Evolutionary conservation across 2,329 filamentous ascomycete genomes (phyloP).

Genomic region (Colletotrichum orchidophilum): DNA sequence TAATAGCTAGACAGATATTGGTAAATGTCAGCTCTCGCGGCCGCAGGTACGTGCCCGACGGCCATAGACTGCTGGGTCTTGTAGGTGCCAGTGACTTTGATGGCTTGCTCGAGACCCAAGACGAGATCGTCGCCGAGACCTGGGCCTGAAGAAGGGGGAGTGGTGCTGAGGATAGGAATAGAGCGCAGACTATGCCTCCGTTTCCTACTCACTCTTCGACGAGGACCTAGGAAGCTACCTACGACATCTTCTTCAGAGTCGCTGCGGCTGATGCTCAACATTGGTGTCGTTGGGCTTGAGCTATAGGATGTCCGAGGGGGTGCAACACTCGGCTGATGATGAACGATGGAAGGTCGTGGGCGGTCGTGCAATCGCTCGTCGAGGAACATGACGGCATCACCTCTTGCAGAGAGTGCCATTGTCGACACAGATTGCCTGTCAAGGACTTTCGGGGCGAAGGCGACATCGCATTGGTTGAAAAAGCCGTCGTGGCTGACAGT

Average conservation of each 20-base stretch:
- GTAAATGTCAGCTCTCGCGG: constrained; percentile 61
- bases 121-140: constrained; percentile 53
- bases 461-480: constrained; percentile 73
- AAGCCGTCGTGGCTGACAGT: constrained; percentile 69
- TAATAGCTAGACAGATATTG: constrained; percentile 66
- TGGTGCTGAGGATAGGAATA: constrained; percentile 56
- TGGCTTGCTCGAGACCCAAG: constrained; percentile 65
- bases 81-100: constrained; percentile 66
- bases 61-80: constrained; percentile 71
- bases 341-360: constrained; percentile 51
- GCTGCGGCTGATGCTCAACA: constrained; percentile 66
- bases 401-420: constrained; percentile 67
- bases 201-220: constrained; percentile 49
- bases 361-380: constrained; percentile 63
- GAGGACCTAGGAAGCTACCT: constrained; percentile 66
- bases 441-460: constrained; percentile 70
- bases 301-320: constrained; percentile 54
- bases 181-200: constrained; percentile 51
- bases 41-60: constrained; percentile 64
- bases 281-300: constrained; percentile 58
- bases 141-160: constrained; percentile 60
- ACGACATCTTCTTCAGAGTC: constrained; percentile 74
- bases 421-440: constrained; percentile 70
- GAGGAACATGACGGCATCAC: constrained; percentile 69
- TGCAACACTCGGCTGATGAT: constrained; percentile 44